Conservation (phyloP, 1,284 basidiomycete species). For the Psilocybe mexicana region DNA sequence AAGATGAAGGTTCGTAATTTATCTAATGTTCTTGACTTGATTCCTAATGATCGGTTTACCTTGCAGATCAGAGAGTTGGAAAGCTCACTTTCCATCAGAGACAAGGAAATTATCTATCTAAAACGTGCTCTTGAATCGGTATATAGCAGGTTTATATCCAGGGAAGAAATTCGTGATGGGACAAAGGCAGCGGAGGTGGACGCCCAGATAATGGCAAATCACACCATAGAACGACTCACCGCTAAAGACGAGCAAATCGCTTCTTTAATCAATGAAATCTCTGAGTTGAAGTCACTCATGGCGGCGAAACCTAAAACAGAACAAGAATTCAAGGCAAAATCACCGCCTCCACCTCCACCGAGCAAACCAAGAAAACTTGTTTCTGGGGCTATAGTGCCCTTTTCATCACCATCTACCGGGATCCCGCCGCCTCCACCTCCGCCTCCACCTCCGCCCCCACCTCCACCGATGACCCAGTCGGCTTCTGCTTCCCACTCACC, state of each 20-base stretch:
- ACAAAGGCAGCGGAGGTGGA: constrained; percentile 56
- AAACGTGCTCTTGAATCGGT: constrained; percentile 86
- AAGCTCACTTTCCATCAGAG: constrained; percentile 48
- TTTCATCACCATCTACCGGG: constrained; percentile 20
- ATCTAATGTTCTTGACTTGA: no score
- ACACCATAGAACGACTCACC: constrained; percentile 69
- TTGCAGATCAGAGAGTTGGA: constrained; percentile 60
- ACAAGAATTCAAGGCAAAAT: constrained; percentile 69
- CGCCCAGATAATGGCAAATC: constrained; percentile 68
- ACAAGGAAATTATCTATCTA: constrained; percentile 76
- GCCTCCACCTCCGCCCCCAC: constrained; percentile 13
- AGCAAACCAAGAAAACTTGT: constrained; percentile 32
- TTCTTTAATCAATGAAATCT: constrained; percentile 52
- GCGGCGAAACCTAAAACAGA: constrained; percentile 61
- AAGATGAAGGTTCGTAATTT: constrained; percentile 58
- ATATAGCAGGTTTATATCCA: constrained; percentile 70
- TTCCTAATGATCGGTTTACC: background rate
- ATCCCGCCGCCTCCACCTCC: constrained; percentile 27
- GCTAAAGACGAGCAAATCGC: constrained; percentile 73
- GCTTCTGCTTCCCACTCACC: constrained; percentile 23
- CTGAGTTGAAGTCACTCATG: constrained; percentile 51
- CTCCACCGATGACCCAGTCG: constrained; percentile 28
- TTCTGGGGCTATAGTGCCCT: constrained; percentile 7
- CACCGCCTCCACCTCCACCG: constrained; percentile 63
- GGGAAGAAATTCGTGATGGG: constrained; percentile 49